These are phyloP conservation scores for Cordyceps fumosorosea DNA, from an alignment of 2,329 filamentous ascomycete species.

Conservation along the genomic window DNA sequence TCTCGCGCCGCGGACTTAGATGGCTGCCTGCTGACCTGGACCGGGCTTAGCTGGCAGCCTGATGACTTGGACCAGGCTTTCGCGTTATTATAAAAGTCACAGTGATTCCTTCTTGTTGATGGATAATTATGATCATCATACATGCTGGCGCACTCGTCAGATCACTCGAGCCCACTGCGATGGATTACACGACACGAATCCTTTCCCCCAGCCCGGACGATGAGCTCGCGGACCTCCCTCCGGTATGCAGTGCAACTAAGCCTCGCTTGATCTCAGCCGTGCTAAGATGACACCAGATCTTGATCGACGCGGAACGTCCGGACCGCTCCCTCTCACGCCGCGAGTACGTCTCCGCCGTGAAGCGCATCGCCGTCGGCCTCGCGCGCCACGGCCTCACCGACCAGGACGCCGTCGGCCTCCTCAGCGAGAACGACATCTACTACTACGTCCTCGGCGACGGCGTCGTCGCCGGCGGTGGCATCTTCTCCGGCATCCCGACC, in stretches of 20 bases:
- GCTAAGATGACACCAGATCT: neutral
- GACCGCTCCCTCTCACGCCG: neutral
- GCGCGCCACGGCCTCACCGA: neutral
- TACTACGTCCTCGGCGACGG: slow-evolving; percentile 10
- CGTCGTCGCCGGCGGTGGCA: neutral
- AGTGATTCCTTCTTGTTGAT: neutral
- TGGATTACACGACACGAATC: slow-evolving; percentile 2
- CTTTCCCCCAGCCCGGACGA: neutral
- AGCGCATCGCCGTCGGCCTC: slow-evolving; percentile 5
- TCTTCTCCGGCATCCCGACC: slow-evolving; percentile 4
- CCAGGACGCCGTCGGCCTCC: slow-evolving; percentile 6
- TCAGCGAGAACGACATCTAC: slow-evolving; percentile 9
- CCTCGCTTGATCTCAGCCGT: neutral
- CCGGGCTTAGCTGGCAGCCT: neutral
- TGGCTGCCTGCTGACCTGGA: too few species aligned
- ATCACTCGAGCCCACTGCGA: neutral
- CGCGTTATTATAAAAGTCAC: neutral
- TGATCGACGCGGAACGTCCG: slow-evolving; percentile 3
- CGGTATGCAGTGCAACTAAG: neutral
- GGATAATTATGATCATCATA: neutral
- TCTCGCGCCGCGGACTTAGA: too few species aligned
- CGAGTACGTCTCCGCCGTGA: neutral
- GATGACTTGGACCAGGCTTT: neutral
- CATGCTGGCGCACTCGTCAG: neutral
- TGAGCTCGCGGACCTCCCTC: neutral